Evolutionary conservation across 768 basidiomycete genomes (phyloP).

Genomic region (Pilatotrama ljubarskyi): DNA sequence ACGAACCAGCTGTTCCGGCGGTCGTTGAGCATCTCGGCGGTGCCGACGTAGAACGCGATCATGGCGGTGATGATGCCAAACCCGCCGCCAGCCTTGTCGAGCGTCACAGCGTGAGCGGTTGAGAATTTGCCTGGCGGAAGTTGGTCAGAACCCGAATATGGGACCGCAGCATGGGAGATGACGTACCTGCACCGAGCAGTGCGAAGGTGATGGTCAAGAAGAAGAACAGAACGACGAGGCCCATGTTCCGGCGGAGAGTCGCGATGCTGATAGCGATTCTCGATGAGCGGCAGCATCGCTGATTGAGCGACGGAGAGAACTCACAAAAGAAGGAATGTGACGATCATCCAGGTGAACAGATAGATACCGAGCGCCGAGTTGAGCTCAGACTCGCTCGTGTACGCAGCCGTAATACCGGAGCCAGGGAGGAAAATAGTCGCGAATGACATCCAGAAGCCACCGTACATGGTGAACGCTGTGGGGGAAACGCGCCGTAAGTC

Average conservation of each 20-base stretch:
- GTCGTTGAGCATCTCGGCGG: conserved; percentile 39
- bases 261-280: conserved; percentile 39
- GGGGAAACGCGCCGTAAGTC: not conserved
- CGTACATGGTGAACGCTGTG: conserved; percentile 77
- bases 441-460: conserved; percentile 88
- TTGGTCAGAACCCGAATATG: not conserved
- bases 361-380: conserved; percentile 70
- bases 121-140: conserved; percentile 23
- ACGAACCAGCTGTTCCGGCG: conserved; percentile 40
- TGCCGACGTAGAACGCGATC: conserved; percentile 48
- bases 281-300: not conserved
- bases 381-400: conserved; percentile 42
- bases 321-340: conserved; percentile 70
- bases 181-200: conserved; percentile 44
- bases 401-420: conserved; percentile 61
- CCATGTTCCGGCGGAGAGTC: conserved; percentile 50
- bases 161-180: too few relatives aligned
- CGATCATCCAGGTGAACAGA: conserved; percentile 69
- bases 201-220: conserved; percentile 56
- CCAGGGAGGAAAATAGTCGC: conserved; percentile 71
- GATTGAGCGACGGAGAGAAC: conserved; percentile 24
- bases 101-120: conserved; percentile 16
- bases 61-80: conserved; percentile 47
- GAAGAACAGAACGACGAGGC: conserved; percentile 50
- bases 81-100: conserved; percentile 44